A percentile compares a stretch with the other conserved stretches of the same genome.
Conservation (phyloP, 129 eudicot genomes). For the Chrysanthemum makinoi region DNA sequence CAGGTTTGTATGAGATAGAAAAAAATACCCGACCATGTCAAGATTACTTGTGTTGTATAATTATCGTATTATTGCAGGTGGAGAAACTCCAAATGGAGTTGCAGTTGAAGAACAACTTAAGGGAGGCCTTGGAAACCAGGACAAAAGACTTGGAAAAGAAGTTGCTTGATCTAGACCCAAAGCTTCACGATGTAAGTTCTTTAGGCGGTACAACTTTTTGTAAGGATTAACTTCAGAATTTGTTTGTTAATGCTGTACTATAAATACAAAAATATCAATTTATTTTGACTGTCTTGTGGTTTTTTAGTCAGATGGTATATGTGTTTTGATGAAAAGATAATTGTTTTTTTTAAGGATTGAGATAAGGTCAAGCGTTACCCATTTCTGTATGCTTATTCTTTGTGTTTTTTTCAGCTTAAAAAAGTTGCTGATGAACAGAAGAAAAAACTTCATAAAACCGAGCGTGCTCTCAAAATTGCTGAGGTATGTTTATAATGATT, state of each 20-base stretch:
- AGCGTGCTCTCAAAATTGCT: constrained; percentile 74
- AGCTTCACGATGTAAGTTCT: constrained; percentile 51
- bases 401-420: constrained; percentile 51
- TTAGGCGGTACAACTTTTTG: not conserved
- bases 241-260: not conserved
- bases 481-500: constrained; percentile 47
- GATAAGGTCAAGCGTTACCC: constrained; percentile 13
- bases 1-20: constrained; percentile 40
- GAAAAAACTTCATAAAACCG: constrained; percentile 53
- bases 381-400: not conserved
- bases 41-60: not conserved
- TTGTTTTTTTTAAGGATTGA: not conserved
- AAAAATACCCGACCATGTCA: not conserved
- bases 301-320: too few species aligned
- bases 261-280: too few species aligned
- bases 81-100: constrained; percentile 53
- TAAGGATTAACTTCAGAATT: not conserved
- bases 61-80: constrained; percentile 34
- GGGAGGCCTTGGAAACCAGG: constrained; percentile 50
- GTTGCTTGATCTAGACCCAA: constrained; percentile 39
- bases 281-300: too few species aligned
- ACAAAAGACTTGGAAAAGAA: constrained; percentile 49
- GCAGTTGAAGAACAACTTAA: constrained; percentile 43
- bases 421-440: constrained; percentile 57
- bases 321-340: not conserved